Conservation (phyloP, 169 alveolate genomes). For the Cryptosporidium canis region DNA sequence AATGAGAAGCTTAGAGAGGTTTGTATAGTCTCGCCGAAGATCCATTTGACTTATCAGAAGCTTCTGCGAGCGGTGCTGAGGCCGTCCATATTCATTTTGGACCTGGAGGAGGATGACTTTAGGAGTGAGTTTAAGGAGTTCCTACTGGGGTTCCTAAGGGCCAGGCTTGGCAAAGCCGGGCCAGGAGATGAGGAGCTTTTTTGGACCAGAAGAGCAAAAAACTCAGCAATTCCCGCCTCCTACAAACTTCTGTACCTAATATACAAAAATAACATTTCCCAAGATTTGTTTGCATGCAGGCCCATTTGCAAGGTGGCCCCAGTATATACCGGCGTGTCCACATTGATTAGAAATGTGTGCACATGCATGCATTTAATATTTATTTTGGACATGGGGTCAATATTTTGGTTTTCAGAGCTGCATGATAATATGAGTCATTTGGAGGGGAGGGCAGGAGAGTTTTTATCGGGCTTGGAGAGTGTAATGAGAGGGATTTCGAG, state of each 20-base stretch:
- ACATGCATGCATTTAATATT: slow-evolving; percentile 31
- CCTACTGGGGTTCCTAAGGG: not conserved
- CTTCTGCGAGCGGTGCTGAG: not conserved
- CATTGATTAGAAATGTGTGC: slow-evolving; percentile 16
- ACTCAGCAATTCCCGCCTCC: slow-evolving; percentile 17
- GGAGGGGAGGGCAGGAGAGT: not conserved
- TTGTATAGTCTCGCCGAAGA: slow-evolving; percentile 14
- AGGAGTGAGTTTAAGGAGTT: not conserved
- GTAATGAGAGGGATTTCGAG: not conserved
- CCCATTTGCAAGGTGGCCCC: not conserved
- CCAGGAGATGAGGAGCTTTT: not conserved
- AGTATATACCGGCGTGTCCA: slow-evolving; percentile 8
- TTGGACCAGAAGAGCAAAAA: not conserved
- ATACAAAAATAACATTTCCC: not conserved
- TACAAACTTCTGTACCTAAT: slow-evolving; percentile 1
- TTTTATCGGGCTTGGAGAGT: slow-evolving; percentile 13
- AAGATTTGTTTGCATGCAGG: slow-evolving; percentile 1
- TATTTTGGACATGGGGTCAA: slow-evolving; percentile 35
- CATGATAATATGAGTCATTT: not conserved
- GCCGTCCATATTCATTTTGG: slow-evolving; percentile 1
- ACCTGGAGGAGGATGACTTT: not conserved
- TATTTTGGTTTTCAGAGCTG: not conserved
- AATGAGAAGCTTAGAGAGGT: not conserved
- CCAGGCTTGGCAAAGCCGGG: not conserved
- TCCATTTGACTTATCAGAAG: not conserved